Percentiles rank a stretch among this genome's conserved stretches.
These are phyloP conservation scores for Pleochaeta shiraiana DNA, from an alignment of 2,329 filamentous ascomycete genomes.

Conservation along the genomic window DNA sequence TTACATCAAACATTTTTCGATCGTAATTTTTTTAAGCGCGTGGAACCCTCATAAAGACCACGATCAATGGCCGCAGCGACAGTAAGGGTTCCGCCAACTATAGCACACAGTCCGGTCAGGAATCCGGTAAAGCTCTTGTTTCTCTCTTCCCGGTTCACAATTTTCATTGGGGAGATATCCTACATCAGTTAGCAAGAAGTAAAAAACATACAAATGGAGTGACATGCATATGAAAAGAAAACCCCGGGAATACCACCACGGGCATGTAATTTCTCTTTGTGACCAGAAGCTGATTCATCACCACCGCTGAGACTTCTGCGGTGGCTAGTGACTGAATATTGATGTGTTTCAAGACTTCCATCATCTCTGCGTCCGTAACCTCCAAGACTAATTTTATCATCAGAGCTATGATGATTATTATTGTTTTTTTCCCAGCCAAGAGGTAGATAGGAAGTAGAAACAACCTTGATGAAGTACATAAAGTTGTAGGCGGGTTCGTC, in stretches of 20 bases:
- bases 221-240: constrained; percentile 89
- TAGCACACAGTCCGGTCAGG: constrained; percentile 79
- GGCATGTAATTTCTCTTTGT: constrained; percentile 80
- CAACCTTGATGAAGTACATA: constrained; percentile 99
- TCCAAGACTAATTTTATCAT: constrained; percentile 42
- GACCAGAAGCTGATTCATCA: constrained; percentile 65
- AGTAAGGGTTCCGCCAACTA: constrained; percentile 85
- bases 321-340: constrained; percentile 96
- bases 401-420: constrained; percentile 19
- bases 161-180: constrained; percentile 99
- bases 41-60: constrained; percentile 70
- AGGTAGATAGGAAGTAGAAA: constrained; percentile 84
- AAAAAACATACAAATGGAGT: neutral
- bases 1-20: constrained; percentile 32
- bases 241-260: constrained; percentile 86
- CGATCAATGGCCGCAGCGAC: constrained; percentile 88
- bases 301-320: constrained; percentile 74
- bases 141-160: constrained; percentile 85
- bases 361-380: constrained; percentile 40
- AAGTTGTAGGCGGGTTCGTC: constrained; percentile 76
- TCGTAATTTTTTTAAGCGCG: constrained; percentile 70
- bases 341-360: constrained; percentile 88
- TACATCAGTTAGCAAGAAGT: constrained; percentile 20
- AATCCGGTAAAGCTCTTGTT: constrained; percentile 83
- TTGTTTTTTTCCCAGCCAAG: constrained; percentile 53